phyloP scores from a whole-genome alignment of 352 stramenopile species.

The Pilasporangium apinafurcum region DNA sequence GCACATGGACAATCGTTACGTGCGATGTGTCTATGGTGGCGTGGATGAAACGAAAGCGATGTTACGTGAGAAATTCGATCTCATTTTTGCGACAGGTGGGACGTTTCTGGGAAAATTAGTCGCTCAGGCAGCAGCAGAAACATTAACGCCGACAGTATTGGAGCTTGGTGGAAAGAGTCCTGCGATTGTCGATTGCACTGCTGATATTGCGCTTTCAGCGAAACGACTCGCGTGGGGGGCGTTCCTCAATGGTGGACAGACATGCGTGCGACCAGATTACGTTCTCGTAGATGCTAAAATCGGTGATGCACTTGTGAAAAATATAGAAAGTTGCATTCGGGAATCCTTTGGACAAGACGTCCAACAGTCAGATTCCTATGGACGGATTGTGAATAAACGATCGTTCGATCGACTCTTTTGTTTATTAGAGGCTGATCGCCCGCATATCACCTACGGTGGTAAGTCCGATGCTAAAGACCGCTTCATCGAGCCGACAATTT shows the following conservation, averaged over 20 bases:
- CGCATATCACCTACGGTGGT: conserved; percentile 47
- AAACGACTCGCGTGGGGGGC: conserved; percentile 79
- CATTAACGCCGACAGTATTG: conserved; percentile 90
- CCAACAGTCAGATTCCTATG: conserved; percentile 34
- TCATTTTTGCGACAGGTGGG: conserved; percentile 77
- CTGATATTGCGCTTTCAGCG: conserved; percentile 41
- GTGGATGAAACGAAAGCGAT: conserved; percentile 75
- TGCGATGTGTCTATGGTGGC: conserved; percentile 78
- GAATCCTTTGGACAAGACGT: conserved; percentile 51
- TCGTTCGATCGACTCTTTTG: too few relatives aligned
- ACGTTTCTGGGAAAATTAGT: conserved; percentile 85
- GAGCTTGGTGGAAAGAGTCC: conserved; percentile 94
- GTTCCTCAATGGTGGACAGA: conserved; percentile 90
- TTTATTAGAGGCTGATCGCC: conserved; percentile 51
- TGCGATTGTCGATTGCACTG: conserved; percentile 63
- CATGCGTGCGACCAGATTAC: conserved; percentile 92
- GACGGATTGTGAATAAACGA: too few relatives aligned
- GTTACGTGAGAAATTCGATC: conserved; percentile 64
- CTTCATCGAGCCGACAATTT: conserved; percentile 82
- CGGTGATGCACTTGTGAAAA: conserved; percentile 40
- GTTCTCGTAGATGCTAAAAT: conserved; percentile 77
- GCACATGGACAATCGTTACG: conserved; percentile 64
- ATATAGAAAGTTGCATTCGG: conserved; percentile 23
- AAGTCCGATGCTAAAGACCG: conserved; percentile 53
- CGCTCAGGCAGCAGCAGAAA: conserved; percentile 81